phyloP scores from a whole-genome alignment of 371 early-diverging fungal genomes.

The Sporodiniella umbellata region DNA sequence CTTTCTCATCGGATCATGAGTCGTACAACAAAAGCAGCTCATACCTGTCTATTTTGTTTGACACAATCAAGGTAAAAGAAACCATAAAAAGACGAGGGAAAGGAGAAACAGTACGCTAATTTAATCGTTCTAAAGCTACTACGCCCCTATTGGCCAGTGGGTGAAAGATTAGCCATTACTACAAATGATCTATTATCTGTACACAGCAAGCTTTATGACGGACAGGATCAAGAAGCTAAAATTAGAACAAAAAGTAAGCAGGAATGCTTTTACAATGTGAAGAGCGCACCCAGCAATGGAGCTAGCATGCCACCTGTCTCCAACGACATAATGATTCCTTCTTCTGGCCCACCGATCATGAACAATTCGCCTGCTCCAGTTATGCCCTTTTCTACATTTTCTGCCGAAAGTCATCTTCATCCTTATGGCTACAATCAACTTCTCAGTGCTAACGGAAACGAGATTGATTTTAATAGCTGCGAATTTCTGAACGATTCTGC shows the following conservation, averaged over 20 bases:
- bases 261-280: background rate
- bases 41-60: conserved; percentile 25
- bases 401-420: background rate
- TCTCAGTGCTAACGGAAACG: background rate
- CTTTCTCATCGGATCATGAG: conserved; percentile 32
- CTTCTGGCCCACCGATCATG: background rate
- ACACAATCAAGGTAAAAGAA: conserved; percentile 20
- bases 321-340: background rate
- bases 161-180: conserved; percentile 36
- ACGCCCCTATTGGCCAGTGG: conserved; percentile 43
- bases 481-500: conserved; percentile 40
- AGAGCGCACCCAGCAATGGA: background rate
- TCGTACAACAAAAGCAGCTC: conserved; percentile 31
- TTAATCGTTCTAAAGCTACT: conserved; percentile 2
- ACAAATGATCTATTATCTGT: conserved; percentile 35
- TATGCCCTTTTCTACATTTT: background rate
- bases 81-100: too few relatives aligned
- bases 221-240: conserved; percentile 10
- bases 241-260: background rate
- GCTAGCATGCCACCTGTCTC: background rate
- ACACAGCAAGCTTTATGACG: conserved; percentile 38
- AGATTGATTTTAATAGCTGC: conserved; percentile 40
- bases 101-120: background rate
- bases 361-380: background rate
- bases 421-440: background rate